Evolutionary conservation across 495 filamentous ascomycete genomes (phyloP).

Genomic region (Hypoxylon lenormandii): DNA sequence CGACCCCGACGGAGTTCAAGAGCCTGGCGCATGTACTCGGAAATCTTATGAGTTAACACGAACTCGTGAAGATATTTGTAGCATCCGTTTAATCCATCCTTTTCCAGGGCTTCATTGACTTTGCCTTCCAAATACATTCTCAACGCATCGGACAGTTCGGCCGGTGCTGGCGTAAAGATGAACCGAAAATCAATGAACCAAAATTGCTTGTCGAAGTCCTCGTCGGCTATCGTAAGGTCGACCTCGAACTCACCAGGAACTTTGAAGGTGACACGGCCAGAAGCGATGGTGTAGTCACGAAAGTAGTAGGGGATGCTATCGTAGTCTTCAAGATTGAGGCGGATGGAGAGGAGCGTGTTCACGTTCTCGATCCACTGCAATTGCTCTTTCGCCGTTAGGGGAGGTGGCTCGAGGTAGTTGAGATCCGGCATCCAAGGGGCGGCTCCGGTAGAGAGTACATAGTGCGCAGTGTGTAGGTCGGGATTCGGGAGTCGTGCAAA

Average conservation of each 20-base stretch:
- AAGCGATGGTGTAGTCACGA: slow-evolving; percentile 75
- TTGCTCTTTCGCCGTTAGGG: slow-evolving; percentile 72
- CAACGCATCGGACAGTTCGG: slow-evolving; percentile 69
- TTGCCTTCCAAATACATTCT: slow-evolving; percentile 73
- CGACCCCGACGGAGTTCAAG: slow-evolving; percentile 69
- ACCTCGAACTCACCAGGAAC: slow-evolving; percentile 89
- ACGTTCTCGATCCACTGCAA: slow-evolving; percentile 78
- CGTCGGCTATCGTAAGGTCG: slow-evolving; percentile 86
- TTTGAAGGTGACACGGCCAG: slow-evolving; percentile 86
- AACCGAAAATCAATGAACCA: slow-evolving; percentile 94
- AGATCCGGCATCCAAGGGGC: slow-evolving; percentile 83
- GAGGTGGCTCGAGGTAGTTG: slow-evolving; percentile 80
- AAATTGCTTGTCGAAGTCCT: slow-evolving; percentile 81
- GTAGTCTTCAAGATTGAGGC: slow-evolving; percentile 82
- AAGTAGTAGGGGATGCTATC: slow-evolving; percentile 79
- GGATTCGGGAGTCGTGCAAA: slow-evolving; percentile 80
- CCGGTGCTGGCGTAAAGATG: slow-evolving; percentile 75
- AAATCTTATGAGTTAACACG: slow-evolving; percentile 87
- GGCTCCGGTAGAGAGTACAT: slow-evolving; percentile 80
- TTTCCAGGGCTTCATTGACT: slow-evolving; percentile 74
- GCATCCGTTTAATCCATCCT: slow-evolving; percentile 77
- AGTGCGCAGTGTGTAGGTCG: slow-evolving; percentile 87
- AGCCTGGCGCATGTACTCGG: slow-evolving; percentile 80
- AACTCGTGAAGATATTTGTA: slow-evolving; percentile 87
- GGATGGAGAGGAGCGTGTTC: slow-evolving; percentile 82